These are phyloP conservation scores for Byssoonygena ceratinophila DNA, from an alignment of 2,329 filamentous ascomycete genomes.

Conservation along the genomic window DNA sequence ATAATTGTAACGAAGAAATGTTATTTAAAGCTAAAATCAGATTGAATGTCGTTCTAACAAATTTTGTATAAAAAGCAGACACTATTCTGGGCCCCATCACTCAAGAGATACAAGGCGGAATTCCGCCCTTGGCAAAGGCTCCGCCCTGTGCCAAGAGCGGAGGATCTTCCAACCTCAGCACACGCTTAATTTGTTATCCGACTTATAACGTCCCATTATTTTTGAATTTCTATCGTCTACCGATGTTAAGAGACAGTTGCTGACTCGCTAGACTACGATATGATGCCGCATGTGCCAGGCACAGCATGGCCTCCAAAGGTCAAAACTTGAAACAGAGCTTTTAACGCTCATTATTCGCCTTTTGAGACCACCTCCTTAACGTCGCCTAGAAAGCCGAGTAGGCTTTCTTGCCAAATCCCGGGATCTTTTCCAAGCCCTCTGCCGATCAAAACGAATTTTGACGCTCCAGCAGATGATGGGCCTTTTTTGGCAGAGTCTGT, in stretches of 20 bases:
- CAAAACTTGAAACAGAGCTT: not conserved
- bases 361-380: conserved; percentile 1
- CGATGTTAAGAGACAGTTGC: not conserved
- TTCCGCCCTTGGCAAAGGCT: not conserved
- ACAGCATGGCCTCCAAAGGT: too few species aligned
- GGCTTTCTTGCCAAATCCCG: conserved; percentile 28
- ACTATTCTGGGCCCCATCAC: not conserved
- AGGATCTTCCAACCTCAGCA: not conserved
- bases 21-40: too few species aligned
- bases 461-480: conserved; percentile 22
- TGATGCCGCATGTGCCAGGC: too few species aligned
- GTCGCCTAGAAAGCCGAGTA: conserved; percentile 15
- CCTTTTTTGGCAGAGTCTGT: conserved; percentile 45
- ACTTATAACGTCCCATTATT: too few species aligned
- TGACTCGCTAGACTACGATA: too few species aligned
- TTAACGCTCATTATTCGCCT: not conserved
- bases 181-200: too few species aligned
- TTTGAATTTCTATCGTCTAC: too few species aligned
- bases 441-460: conserved; percentile 41
- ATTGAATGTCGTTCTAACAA: too few species aligned
- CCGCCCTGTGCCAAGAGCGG: not conserved
- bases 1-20: not conserved
- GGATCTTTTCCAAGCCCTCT: conserved; percentile 30
- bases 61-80: too few species aligned
- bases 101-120: not conserved